These are phyloP conservation scores for Filobasidium floriforme DNA, from an alignment of 768 basidiomycete genomes.

Conservation along the genomic window DNA sequence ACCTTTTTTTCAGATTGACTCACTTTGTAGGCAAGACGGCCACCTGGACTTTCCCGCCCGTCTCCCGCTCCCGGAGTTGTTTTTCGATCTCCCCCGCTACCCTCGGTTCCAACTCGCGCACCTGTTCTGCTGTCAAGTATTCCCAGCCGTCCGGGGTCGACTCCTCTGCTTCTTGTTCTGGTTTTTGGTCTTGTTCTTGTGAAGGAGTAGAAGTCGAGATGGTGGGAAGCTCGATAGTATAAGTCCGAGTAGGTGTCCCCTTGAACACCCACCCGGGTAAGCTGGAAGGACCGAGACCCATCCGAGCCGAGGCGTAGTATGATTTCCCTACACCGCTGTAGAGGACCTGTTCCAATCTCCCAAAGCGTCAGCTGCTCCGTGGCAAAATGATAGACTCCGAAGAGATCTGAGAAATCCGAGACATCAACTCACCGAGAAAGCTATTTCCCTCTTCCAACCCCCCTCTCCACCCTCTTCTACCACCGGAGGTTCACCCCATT, in stretches of 20 bases:
- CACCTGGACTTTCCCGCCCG: background rate
- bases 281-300: background rate
- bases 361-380: too few species aligned
- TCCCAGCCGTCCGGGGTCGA: background rate
- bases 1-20: too few species aligned
- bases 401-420: too few species aligned
- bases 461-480: background rate
- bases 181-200: too few species aligned
- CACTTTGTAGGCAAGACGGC: background rate
- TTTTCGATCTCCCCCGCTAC: background rate
- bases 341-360: background rate
- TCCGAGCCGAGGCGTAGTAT: conserved; percentile 1
- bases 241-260: background rate
- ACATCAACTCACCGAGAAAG: background rate
- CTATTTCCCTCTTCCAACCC: background rate
- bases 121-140: background rate
- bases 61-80: background rate
- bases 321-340: background rate
- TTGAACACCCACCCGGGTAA: background rate
- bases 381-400: too few species aligned
- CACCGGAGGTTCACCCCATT: background rate
- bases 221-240: background rate
- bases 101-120: background rate
- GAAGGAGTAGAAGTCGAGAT: too few species aligned
- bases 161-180: too few species aligned